phyloP scores from a whole-genome alignment of 305 asterid species.

The Nicotiana rustica region DNA sequence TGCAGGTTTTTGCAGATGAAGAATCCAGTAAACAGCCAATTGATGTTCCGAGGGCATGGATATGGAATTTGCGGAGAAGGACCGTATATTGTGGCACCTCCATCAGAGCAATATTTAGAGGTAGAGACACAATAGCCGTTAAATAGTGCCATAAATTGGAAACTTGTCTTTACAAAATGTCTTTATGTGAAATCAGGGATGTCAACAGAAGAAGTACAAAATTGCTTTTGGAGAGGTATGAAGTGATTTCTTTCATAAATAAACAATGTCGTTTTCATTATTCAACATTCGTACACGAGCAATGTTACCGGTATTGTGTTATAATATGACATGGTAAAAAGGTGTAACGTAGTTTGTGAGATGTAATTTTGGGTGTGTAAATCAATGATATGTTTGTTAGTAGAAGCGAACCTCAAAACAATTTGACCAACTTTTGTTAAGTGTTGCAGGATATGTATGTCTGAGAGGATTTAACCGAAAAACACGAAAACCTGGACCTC shows the following conservation, averaged over 20 bases:
- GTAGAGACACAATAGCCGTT: conserved; percentile 37
- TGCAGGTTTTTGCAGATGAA: conserved; percentile 65
- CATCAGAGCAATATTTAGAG: conserved; percentile 52
- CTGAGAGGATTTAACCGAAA: conserved; percentile 33
- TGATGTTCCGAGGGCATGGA: conserved; percentile 45
- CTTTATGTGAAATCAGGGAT: conserved; percentile 41
- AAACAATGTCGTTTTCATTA: background rate
- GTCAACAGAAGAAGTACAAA: conserved; percentile 36
- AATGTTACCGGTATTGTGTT: background rate
- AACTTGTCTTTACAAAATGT: background rate
- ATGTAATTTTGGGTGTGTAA: no score
- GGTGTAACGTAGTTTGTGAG: no score
- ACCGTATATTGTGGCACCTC: conserved; percentile 53
- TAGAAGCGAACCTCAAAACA: no score
- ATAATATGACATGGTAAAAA: no score
- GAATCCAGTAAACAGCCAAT: conserved; percentile 53
- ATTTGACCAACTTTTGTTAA: background rate
- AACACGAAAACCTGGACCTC: conserved; percentile 34
- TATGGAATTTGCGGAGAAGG: conserved; percentile 42
- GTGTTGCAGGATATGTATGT: conserved; percentile 35
- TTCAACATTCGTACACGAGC: background rate
- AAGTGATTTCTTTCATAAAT: background rate
- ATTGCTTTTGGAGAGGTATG: conserved; percentile 49
- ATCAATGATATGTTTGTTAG: no score
- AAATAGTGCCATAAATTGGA: background rate